Percentiles rank a stretch among this genome's conserved stretches.
Conservation (phyloP, 2,329 filamentous ascomycete genomes). For the Ceratocystis eucalypticola region DNA sequence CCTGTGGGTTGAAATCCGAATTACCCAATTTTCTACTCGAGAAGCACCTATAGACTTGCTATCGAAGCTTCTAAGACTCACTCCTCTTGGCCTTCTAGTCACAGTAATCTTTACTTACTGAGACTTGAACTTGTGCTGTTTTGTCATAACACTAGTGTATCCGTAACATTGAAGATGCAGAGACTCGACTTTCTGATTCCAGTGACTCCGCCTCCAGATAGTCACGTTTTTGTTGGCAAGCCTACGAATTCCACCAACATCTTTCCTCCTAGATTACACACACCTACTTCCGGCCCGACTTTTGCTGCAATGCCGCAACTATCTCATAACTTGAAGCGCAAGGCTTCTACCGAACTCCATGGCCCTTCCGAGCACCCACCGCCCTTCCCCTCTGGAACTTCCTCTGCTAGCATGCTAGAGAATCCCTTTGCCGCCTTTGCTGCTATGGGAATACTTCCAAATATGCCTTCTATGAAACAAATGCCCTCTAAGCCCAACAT, state of each 20-base stretch:
- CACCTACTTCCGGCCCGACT: constrained; percentile 17
- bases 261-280: constrained; percentile 15
- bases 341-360: constrained; percentile 14
- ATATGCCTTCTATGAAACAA: not conserved
- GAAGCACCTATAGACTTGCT: no score
- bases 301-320: constrained; percentile 15
- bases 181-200: constrained; percentile 25
- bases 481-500: not conserved
- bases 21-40: not conserved
- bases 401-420: constrained; percentile 20
- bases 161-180: constrained; percentile 20
- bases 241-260: not conserved
- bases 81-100: no score
- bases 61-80: no score
- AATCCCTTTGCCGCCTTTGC: constrained; percentile 13
- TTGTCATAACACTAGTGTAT: not conserved
- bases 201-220: constrained; percentile 30
- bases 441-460: constrained; percentile 12
- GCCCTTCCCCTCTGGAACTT: constrained; percentile 20
- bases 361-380: constrained; percentile 18
- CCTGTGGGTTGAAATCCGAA: not conserved
- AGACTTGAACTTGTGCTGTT: not conserved
- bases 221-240: constrained; percentile 25
- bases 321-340: constrained; percentile 12
- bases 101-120: not conserved